Evolutionary conservation across 2,329 filamentous ascomycete genomes (phyloP), one percentile per base, ranked within the genome.

Genomic region (Hirsutella minnesotensis): DNA sequence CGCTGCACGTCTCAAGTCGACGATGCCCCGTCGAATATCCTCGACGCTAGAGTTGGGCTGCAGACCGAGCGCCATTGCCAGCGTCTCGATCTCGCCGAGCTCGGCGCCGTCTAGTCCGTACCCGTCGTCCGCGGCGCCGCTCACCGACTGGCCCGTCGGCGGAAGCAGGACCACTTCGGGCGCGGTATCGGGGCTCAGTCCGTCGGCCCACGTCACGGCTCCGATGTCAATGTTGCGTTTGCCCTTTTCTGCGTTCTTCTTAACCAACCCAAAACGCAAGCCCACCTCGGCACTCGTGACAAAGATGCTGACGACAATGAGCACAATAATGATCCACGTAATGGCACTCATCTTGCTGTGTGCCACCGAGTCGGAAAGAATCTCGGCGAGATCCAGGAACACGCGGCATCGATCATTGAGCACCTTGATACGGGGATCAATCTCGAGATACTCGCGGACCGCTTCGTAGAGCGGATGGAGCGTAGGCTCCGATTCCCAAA

Each of bases 401-500:
- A 98, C 92, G 35, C 86, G 81, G 61, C 92, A 98, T 42, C 92
- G 83, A 65, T 96, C 92, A 63, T 98, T 98, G 50, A 98, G 81
- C 20, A 96, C 89, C 62, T 94, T 87, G 59, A 95, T 95, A 43
- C 92, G 86, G 8, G 84, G 87, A 56, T 94, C 90, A 61, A 98
- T 96, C 58, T 98, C 92, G 47, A 98, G 82, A 58, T 98, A 98
- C 61, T 96, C 92, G 54, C 92, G 86, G 40, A 96, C 87, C 46
- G 89, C 92, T 46, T 79, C 81, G 67, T 98, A 98, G 22, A 98
- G 79, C 0, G 92, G 92, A 59, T 95, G 87, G 0, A 98, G 73
- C 0, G 87, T 95, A 16, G 92, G 92, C 59, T 98, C 92, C 10
- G 86, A 86, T 61, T 96, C 89, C 92, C 92, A 98, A 73, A 96